A percentile compares a stretch with the other conserved stretches of the same genome.
These are phyloP conservation scores for Solanum sparsipilum DNA, from an alignment of 257 asterid genomes.

Conservation along the genomic window DNA sequence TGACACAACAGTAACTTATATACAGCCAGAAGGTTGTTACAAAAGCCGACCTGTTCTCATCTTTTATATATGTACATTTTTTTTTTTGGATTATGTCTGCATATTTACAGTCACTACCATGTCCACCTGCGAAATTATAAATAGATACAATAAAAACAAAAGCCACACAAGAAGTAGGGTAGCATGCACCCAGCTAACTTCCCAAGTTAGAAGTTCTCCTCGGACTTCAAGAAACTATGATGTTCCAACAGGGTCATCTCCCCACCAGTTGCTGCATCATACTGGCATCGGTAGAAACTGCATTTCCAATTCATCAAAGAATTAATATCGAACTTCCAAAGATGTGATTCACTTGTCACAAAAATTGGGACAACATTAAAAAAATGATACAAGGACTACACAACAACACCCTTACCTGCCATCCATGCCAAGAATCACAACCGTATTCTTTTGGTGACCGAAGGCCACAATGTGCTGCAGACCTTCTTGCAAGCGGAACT, in stretches of 20 bases:
- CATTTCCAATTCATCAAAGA: neutral
- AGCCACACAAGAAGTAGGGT: neutral
- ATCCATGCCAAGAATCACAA: constrained; percentile 83
- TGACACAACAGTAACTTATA: neutral
- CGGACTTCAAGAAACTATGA: constrained; percentile 68
- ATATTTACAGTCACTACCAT: neutral
- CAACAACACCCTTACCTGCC: constrained; percentile 49
- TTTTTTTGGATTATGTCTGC: neutral
- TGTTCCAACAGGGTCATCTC: constrained; percentile 84
- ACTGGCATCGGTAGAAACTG: constrained; percentile 76
- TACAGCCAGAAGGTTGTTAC: neutral
- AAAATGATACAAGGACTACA: neutral
- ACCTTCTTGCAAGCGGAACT: constrained; percentile 85
- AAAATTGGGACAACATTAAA: neutral
- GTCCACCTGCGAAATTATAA: neutral
- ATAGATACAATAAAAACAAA: neutral
- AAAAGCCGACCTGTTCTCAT: neutral
- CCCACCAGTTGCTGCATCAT: constrained; percentile 60
- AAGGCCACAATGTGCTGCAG: constrained; percentile 67
- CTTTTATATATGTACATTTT: constrained; percentile 8
- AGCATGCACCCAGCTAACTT: neutral
- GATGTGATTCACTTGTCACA: neutral
- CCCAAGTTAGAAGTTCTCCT: constrained; percentile 38
- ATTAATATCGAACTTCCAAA: neutral
- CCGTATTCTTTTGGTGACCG: constrained; percentile 83